These are phyloP conservation scores for Alectoria sarmentosa DNA, from an alignment of 495 filamentous ascomycete species.

Conservation along the genomic window DNA sequence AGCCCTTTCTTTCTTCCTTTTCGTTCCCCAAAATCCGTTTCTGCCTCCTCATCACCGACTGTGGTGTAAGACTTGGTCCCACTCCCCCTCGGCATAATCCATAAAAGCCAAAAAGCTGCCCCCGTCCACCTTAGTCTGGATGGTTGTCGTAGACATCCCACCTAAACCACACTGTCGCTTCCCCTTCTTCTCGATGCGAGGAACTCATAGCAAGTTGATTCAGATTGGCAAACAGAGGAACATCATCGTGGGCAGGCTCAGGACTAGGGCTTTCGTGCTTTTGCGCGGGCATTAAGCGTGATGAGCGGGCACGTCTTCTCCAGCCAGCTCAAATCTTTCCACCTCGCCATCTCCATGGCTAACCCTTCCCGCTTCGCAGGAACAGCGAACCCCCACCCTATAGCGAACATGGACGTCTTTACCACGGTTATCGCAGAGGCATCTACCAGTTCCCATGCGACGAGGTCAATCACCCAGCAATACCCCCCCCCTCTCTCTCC, in stretches of 20 bases:
- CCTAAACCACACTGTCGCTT: neutral
- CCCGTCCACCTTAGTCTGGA: slow-evolving; percentile 5
- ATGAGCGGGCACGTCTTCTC: slow-evolving; percentile 2
- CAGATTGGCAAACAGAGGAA: slow-evolving; percentile 9
- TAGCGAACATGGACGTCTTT: slow-evolving; percentile 42
- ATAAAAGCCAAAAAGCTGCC: neutral
- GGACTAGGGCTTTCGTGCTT: slow-evolving; percentile 4
- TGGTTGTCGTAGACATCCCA: slow-evolving; percentile 9
- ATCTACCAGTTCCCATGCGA: slow-evolving; percentile 48
- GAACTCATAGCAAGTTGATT: slow-evolving; percentile 2
- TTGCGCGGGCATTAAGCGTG: slow-evolving; percentile 4
- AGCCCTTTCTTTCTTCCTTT: neutral
- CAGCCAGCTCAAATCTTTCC: neutral
- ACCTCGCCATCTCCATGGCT: neutral
- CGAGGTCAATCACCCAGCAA: slow-evolving; percentile 24
- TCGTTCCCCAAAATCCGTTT: neutral
- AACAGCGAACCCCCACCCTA: slow-evolving; percentile 8
- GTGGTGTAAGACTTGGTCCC: neutral
- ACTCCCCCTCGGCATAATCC: neutral
- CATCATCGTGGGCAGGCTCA: slow-evolving; percentile 2
- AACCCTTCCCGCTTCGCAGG: neutral
- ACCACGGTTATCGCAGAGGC: slow-evolving; percentile 44
- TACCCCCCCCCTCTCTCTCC: neutral
- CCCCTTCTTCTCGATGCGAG: slow-evolving; percentile 9
- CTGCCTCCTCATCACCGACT: neutral